phyloP scores from a whole-genome alignment of 805 yeast species.

The Candida verbasci region DNA sequence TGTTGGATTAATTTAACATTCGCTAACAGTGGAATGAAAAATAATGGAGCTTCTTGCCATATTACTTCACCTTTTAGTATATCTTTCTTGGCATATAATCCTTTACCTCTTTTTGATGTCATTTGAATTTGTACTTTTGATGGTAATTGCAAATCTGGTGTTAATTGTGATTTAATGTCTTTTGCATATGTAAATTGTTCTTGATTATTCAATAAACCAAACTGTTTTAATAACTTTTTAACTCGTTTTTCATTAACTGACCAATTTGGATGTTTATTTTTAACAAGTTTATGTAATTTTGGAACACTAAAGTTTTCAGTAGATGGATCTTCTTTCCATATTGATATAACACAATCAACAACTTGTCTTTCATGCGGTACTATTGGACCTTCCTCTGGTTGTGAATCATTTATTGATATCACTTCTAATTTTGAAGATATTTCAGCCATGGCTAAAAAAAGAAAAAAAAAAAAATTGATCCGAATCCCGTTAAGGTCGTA shows the following conservation, averaged over 20 bases:
- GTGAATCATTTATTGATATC: constrained; percentile 32
- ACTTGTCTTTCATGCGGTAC: constrained; percentile 59
- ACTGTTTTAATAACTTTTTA: constrained; percentile 47
- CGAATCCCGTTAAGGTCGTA: no score
- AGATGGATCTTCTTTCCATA: constrained; percentile 67
- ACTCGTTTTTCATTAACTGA: constrained; percentile 55
- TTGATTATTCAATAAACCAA: constrained; percentile 43
- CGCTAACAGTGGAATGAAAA: constrained; percentile 66
- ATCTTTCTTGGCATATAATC: constrained; percentile 47
- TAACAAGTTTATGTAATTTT: constrained; percentile 50
- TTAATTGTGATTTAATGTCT: constrained; percentile 47
- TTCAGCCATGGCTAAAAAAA: constrained; percentile 2
- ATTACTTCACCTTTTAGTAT: constrained; percentile 49
- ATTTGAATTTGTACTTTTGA: constrained; percentile 40
- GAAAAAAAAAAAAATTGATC: no score
- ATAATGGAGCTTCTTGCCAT: constrained; percentile 58
- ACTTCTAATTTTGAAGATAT: constrained; percentile 20
- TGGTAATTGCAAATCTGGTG: constrained; percentile 43
- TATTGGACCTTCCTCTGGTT: constrained; percentile 18
- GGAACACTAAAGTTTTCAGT: constrained; percentile 54
- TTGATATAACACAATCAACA: constrained; percentile 52
- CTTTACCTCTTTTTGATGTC: constrained; percentile 57
- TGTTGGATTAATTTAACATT: constrained; percentile 51
- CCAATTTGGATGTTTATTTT: constrained; percentile 57
- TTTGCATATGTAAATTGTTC: constrained; percentile 48